Evolutionary conservation across 2,329 filamentous ascomycete species (phyloP), one percentile per base, ranked within the genome.

Genomic region (Huntiella bhutanensis): DNA sequence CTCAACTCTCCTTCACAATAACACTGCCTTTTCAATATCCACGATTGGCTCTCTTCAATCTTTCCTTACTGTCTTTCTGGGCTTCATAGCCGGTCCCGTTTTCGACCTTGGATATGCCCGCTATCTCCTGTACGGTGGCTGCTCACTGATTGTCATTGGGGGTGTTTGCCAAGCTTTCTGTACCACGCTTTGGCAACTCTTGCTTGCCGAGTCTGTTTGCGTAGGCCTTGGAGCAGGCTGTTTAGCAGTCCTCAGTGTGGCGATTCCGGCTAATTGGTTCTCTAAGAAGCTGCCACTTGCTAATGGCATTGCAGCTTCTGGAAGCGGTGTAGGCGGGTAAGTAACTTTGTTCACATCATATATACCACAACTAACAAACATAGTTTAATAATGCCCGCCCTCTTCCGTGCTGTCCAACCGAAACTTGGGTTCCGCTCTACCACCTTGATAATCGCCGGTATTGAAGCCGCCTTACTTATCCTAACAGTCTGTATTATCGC

Each of bases 151-250:
- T 4, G 55, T 62, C 1, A 54, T 65, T 15, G 64, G 64, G 6
- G 54, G 65, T 48, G 61, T 60, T 50, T 57, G 63, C 55, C 58
- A 58, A 2, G 60, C 58, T 48, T 47, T 66, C 7, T 55, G 56
- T 33, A 57, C 54, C 1, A 49, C 51, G 17, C 67, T 66, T 56
- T 67, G 59, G 56, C 64, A 67, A 47, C 51, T 64, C 13, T 51
- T 68, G 5, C 55, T 68, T 3, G 54, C 62, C 0, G 64, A 67
- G 49, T 64, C 64, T 4, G 41, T 66, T 28, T 62, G 59, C 49
- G 54, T 62, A 35, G 68, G 67, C 1, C 40, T 67, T 1, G 67
- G 67, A 2, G 58, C 58, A 15, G 64, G 62, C 3, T 57, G 60
- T 49, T 52, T 62, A 13, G 62, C 61, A 37, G 50, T 65, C 4